Percentiles rank a stretch among this genome's conserved stretches.
Evolutionary conservation across 2,329 filamentous ascomycete species (phyloP).

Genomic region (Cercospora sp.): DNA sequence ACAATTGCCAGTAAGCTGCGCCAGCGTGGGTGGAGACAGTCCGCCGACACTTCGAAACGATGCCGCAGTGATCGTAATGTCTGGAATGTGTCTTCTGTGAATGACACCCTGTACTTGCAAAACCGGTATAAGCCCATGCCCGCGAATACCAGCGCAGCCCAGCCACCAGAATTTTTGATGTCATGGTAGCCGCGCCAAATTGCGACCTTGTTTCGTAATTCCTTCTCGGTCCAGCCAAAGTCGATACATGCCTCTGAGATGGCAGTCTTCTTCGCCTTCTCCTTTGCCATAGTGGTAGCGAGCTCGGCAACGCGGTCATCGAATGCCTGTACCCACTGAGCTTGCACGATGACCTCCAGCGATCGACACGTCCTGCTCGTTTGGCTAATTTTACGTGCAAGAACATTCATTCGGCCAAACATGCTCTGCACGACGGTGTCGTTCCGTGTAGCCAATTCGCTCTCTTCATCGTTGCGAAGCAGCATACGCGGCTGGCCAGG

Average conservation of each 20-base stretch:
- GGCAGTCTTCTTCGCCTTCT: conserved; percentile 53
- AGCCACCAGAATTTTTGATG: conserved; percentile 58
- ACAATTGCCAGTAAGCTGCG: conserved; percentile 52
- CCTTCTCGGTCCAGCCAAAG: conserved; percentile 59
- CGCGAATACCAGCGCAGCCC: conserved; percentile 57
- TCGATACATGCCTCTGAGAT: conserved; percentile 56
- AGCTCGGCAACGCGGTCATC: conserved; percentile 51
- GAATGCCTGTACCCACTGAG: conserved; percentile 58
- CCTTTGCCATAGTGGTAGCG: conserved; percentile 33
- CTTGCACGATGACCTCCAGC: conserved; percentile 60
- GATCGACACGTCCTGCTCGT: conserved; percentile 57
- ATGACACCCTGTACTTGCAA: conserved; percentile 60
- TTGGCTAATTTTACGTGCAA: conserved; percentile 49
- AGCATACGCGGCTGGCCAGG: conserved; percentile 33
- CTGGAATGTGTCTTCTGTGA: conserved; percentile 53
- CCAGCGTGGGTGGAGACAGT: conserved; percentile 45
- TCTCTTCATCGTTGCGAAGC: conserved; percentile 24
- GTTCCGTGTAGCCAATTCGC: conserved; percentile 24
- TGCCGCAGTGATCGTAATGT: conserved; percentile 48
- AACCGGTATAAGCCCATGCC: conserved; percentile 61
- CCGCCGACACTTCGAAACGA: conserved; percentile 44
- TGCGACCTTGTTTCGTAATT: conserved; percentile 54
- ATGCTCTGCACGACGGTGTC: conserved; percentile 29
- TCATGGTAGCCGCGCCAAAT: conserved; percentile 62
- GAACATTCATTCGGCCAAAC: conserved; percentile 47